A percentile compares a stretch with the other conserved stretches of the same genome.
Conservation (phyloP, 306 rosid genomes). For the Lathyrus sativus region DNA sequence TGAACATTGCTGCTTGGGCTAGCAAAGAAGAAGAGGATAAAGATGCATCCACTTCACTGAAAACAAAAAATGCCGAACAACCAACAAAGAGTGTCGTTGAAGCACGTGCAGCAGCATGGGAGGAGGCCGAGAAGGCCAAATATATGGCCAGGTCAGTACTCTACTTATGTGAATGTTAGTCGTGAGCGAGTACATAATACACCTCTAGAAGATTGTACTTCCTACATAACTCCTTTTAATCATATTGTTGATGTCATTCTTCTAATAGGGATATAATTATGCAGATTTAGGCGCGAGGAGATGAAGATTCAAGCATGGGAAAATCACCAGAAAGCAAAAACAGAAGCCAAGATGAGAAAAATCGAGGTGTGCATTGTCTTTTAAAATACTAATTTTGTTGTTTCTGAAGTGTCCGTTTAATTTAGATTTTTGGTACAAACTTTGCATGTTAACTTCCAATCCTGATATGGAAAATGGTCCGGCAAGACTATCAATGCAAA, state of each 20-base stretch:
- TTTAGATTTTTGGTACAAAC: too few relatives aligned
- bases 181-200: background rate
- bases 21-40: conserved; percentile 91
- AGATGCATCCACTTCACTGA: conserved; percentile 78
- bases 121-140: conserved; percentile 93
- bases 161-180: conserved; percentile 3
- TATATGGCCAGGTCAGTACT: conserved; percentile 75
- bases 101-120: conserved; percentile 94
- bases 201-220: background rate
- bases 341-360: conserved; percentile 95
- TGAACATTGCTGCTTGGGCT: conserved; percentile 99
- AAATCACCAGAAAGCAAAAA: conserved; percentile 93
- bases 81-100: conserved; percentile 56
- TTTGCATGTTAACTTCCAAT: too few relatives aligned
- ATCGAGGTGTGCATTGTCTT: conserved; percentile 61
- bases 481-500: too few relatives aligned
- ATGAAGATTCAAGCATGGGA: conserved; percentile 97
- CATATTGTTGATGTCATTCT: background rate
- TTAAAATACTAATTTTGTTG: conserved; percentile 17
- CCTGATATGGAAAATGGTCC: too few relatives aligned
- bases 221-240: background rate
- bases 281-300: conserved; percentile 94
- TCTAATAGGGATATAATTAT: conserved; percentile 27
- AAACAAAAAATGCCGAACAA: conserved; percentile 51
- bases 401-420: conserved; percentile 2